phyloP scores from a whole-genome alignment of 345 rosid genomes.

The Durio zibethinus region DNA sequence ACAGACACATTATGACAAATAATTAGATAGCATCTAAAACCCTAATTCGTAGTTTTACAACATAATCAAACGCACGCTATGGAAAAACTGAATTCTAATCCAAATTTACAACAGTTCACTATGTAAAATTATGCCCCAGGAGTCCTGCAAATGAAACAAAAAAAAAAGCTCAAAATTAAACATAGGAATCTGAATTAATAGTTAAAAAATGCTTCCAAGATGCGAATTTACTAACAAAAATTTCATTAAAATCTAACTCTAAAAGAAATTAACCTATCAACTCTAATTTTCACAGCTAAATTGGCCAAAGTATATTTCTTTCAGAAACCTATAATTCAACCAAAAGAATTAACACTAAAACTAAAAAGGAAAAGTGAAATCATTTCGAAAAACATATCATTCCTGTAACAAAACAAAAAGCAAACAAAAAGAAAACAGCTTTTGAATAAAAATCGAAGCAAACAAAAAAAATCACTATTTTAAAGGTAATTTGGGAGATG shows the following conservation, averaged over 20 bases:
- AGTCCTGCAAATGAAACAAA: constrained; percentile 18
- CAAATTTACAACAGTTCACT: not conserved
- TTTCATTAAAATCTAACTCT: constrained; percentile 6
- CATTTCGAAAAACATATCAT: not conserved
- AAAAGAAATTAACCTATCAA: not conserved
- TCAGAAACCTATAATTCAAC: not conserved
- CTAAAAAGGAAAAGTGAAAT: not conserved
- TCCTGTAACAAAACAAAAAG: not conserved
- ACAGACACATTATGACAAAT: not conserved
- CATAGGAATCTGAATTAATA: not conserved
- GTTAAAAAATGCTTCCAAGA: not conserved
- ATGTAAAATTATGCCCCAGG: not conserved
- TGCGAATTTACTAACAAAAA: not conserved
- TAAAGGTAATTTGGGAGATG: not conserved
- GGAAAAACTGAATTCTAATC: not conserved
- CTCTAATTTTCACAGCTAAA: not conserved
- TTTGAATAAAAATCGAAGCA: not conserved
- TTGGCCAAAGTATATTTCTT: not conserved
- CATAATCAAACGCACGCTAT: constrained; percentile 2
- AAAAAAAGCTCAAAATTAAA: not conserved
- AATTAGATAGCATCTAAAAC: constrained; percentile 8
- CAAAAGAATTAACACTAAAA: not conserved
- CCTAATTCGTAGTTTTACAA: constrained; percentile 14
- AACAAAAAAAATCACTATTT: not conserved
- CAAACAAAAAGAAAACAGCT: not conserved